Evolutionary conservation across 495 filamentous ascomycete species (phyloP).

Genomic region (Aspergillus egyptiacus): DNA sequence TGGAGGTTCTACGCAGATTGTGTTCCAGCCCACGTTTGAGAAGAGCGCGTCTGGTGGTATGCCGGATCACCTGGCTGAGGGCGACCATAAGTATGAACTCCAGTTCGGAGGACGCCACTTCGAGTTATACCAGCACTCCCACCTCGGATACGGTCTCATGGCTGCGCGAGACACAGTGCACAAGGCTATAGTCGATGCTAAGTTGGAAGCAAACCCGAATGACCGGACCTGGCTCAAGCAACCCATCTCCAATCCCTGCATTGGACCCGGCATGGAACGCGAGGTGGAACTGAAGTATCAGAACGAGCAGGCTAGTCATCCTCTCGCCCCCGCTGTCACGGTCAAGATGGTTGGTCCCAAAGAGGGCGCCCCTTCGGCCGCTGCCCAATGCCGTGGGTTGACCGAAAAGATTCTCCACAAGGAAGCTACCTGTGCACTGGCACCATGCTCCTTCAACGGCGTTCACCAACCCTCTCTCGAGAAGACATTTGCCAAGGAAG

Average conservation of each 20-base stretch:
- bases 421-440: constrained; percentile 69
- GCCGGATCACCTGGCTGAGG: constrained; percentile 77
- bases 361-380: constrained; percentile 47
- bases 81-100: constrained; percentile 95
- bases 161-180: constrained; percentile 82
- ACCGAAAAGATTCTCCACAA: constrained; percentile 90
- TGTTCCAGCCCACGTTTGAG: constrained; percentile 93
- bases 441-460: constrained; percentile 96
- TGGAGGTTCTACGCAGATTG: constrained; percentile 95
- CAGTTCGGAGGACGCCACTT: constrained; percentile 87
- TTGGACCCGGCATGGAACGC: constrained; percentile 69
- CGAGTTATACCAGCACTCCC: constrained; percentile 95
- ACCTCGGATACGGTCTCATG: constrained; percentile 97
- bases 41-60: constrained; percentile 69
- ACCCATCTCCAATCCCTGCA: constrained; percentile 82
- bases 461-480: constrained; percentile 87
- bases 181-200: constrained; percentile 58
- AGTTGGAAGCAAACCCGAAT: constrained; percentile 42
- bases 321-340: constrained; percentile 53
- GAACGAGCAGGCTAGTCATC: constrained; percentile 44
- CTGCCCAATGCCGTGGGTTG: constrained; percentile 82
- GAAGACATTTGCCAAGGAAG: constrained; percentile 88
- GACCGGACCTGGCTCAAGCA: constrained; percentile 52
- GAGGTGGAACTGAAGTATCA: constrained; percentile 60
- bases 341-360: constrained; percentile 84